Evolutionary conservation across 169 alveolate species (phyloP).

Genomic region (Plasmodium adleri): DNA sequence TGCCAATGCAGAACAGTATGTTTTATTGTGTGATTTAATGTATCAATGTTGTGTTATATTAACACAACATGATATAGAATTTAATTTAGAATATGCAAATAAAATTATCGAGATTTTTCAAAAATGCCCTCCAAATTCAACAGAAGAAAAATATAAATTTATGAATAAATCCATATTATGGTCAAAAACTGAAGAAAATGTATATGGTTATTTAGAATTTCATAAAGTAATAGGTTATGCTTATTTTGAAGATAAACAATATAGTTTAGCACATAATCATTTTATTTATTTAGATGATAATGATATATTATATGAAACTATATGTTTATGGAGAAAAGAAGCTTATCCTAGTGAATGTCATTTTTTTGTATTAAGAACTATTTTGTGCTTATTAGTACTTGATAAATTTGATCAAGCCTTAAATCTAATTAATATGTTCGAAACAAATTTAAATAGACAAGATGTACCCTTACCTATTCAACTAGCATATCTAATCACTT

Average conservation of each 20-base stretch:
- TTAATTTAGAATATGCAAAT: conserved; percentile 47
- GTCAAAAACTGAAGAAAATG: conserved; percentile 56
- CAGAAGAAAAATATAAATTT: conserved; percentile 76
- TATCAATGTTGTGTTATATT: conserved; percentile 41
- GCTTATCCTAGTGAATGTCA: conserved; percentile 72
- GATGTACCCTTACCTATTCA: conserved; percentile 69
- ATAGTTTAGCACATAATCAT: conserved; percentile 72
- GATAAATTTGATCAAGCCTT: conserved; percentile 40
- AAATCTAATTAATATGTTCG: conserved; percentile 51
- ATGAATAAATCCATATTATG: conserved; percentile 62
- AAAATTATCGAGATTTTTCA: conserved; percentile 71
- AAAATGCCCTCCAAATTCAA: conserved; percentile 61
- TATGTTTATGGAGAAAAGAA: conserved; percentile 51
- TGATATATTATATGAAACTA: conserved; percentile 31
- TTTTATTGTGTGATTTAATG: conserved; percentile 74
- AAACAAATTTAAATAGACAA: conserved; percentile 40
- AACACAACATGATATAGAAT: conserved; percentile 28
- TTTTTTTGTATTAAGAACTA: conserved; percentile 62
- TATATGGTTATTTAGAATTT: conserved; percentile 61
- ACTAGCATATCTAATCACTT: conserved; percentile 54
- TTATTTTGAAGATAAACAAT: conserved; percentile 61
- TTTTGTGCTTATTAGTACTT: conserved; percentile 54
- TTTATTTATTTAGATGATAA: conserved; percentile 61
- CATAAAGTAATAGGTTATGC: conserved; percentile 64
- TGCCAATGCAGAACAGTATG: conserved; percentile 59